Evolutionary conservation across 768 basidiomycete species (phyloP), one percentile per base, ranked within the genome.

Genomic region (Mycena filopes): DNA sequence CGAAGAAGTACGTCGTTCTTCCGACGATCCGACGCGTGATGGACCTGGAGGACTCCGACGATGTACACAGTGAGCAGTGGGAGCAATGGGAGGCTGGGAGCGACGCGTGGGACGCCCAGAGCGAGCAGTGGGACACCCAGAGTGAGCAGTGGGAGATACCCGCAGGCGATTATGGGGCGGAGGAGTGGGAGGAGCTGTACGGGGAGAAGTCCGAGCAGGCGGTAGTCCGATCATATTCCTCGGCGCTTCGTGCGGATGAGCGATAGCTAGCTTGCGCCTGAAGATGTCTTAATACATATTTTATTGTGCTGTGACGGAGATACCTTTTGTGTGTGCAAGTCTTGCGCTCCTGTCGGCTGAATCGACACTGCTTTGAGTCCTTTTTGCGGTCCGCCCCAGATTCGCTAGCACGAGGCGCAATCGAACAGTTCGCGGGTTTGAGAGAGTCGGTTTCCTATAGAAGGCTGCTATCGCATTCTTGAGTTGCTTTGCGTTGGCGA

Each of bases 181-280:
- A 72, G 8, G 70, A 74, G 43, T 75, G 74, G 74, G 74, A 77
- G 55, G 57, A 74, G 54, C 33, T 77, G 10, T 71, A 70, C 25
- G 60, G 31, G n/a, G 70, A 75, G 56, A 41, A 58, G 21, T 47
- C 31, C 10, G 33, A 48, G 40, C n/a, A 16, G 26, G 48, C 15
- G 5, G 7, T 11, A n/a, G 6, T 31, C 25, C 40, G 28, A 20
- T 63, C 62, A 8, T 63, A 63, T 41, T 56, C 62, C 18, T 38
- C 29, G 9, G 48, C 48, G 15, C 41, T 64, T 43, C 41, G 55
- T 2, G 54, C 45, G 2, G 31, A 56, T 31, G 36, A 28, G 28
- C 45, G 26, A 62, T 62, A n/a, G 23, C 36, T 36, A 36, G 11
- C 15, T 36, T 36, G 5, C 15, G 36, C 36, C 11, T 36, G 10